Percentiles rank a stretch among this genome's conserved stretches.
Evolutionary conservation across 2,329 filamentous ascomycete genomes (phyloP).

Genomic region (Pochonia chlamydosporia): DNA sequence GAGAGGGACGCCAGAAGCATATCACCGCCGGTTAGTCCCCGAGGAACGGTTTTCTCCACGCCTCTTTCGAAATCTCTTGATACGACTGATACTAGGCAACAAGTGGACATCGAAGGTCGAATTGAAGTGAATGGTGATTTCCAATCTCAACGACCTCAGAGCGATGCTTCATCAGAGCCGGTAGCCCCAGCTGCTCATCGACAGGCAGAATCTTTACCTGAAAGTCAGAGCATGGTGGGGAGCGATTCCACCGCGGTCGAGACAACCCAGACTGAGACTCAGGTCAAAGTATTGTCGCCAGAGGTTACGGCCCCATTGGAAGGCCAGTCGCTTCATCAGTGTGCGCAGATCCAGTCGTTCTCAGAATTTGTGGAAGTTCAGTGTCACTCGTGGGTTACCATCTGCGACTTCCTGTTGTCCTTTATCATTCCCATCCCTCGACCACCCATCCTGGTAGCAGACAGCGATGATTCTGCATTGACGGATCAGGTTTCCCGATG

Average conservation of each 20-base stretch:
- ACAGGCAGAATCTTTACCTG: no score
- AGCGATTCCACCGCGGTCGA: no score
- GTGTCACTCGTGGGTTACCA: background rate
- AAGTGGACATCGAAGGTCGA: no score
- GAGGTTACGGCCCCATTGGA: no score
- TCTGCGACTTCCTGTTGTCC: background rate
- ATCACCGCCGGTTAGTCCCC: background rate
- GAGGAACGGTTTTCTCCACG: background rate
- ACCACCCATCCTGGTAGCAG: background rate
- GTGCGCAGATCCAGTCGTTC: background rate
- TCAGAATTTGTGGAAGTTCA: background rate
- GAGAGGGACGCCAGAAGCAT: background rate
- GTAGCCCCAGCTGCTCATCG: no score
- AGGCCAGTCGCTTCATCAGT: no score
- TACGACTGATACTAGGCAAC: background rate
- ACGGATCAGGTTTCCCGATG: background rate
- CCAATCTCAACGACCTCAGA: no score
- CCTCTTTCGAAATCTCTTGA: background rate
- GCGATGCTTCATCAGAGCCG: no score
- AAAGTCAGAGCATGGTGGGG: no score
- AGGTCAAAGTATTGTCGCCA: no score
- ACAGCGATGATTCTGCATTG: background rate
- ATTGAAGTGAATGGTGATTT: no score
- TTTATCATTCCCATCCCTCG: background rate
- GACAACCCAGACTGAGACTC: no score